A percentile compares a stretch with the other conserved stretches of the same genome.
phyloP scores from a whole-genome alignment of 2,329 filamentous ascomycete species.

The Chaetomium sp. region DNA sequence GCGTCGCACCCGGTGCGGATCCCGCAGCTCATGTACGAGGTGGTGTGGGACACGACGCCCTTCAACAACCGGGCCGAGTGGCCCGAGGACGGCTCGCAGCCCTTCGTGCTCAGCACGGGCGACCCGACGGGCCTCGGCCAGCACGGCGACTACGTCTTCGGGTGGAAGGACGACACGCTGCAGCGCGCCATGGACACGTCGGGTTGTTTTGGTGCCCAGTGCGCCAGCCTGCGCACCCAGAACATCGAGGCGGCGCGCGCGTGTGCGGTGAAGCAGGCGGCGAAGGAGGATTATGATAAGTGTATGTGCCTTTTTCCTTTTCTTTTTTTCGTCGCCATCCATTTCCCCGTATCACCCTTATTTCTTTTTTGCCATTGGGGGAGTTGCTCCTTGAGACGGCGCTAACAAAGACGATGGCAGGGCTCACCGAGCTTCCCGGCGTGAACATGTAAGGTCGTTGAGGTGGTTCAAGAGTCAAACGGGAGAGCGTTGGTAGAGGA shows the following conservation, averaged over 20 bases:
- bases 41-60: slow-evolving; percentile 48
- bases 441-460: slow-evolving; percentile 16
- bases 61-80: slow-evolving; percentile 44
- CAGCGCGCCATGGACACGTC: slow-evolving; percentile 45
- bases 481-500: background rate
- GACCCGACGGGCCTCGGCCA: slow-evolving; percentile 47
- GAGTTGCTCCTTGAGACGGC: background rate
- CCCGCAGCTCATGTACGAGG: slow-evolving; percentile 53
- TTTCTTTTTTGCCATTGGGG: no score
- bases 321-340: background rate
- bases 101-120: slow-evolving; percentile 42
- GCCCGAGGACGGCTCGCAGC: slow-evolving; percentile 45
- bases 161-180: slow-evolving; percentile 44
- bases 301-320: slow-evolving; percentile 39
- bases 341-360: background rate
- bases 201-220: slow-evolving; percentile 47
- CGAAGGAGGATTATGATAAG: slow-evolving; percentile 41
- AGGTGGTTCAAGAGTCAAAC: background rate
- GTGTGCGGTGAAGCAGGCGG: slow-evolving; percentile 40
- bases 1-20: slow-evolving; percentile 46
- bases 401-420: slow-evolving; percentile 12
- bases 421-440: slow-evolving; percentile 27
- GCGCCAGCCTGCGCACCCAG: slow-evolving; percentile 42
- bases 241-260: slow-evolving; percentile 38
- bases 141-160: slow-evolving; percentile 48